Percentiles rank a stretch among this genome's conserved stretches.
Evolutionary conservation across 2,329 filamentous ascomycete genomes (phyloP).

Genomic region (Neospermospora avenae): DNA sequence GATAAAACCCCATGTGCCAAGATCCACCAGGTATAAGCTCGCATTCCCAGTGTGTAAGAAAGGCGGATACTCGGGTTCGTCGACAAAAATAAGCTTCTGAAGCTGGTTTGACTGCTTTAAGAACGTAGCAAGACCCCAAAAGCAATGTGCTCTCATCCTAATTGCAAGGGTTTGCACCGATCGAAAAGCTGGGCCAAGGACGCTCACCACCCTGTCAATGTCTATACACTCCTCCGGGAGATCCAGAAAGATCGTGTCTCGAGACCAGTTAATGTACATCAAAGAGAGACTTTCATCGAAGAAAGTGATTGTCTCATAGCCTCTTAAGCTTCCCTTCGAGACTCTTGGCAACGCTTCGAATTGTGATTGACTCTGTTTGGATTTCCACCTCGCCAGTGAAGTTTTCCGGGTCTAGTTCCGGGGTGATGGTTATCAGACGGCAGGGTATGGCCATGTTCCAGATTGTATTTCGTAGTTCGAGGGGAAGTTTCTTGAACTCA

Average conservation of each 20-base stretch:
- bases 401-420: conserved; percentile 6
- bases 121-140: conserved; percentile 2
- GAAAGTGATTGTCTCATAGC: neutral
- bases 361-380: conserved; percentile 3
- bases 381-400: conserved; percentile 9
- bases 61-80: conserved; percentile 4
- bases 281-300: neutral
- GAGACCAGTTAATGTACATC: neutral
- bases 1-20: conserved; percentile 6
- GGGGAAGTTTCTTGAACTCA: conserved; percentile 9
- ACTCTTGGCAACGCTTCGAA: conserved; percentile 8
- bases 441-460: conserved; percentile 6
- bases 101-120: conserved; percentile 2
- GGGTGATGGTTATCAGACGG: conserved; percentile 10
- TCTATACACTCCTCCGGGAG: neutral
- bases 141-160: conserved; percentile 1
- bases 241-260: neutral
- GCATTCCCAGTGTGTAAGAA: conserved; percentile 3
- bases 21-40: conserved; percentile 9
- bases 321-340: conserved; percentile 1
- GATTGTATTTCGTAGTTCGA: conserved; percentile 10
- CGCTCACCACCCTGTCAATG: neutral
- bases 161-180: neutral
- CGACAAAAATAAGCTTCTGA: conserved; percentile 7
- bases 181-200: neutral